Conservation (phyloP, 164 flowering plant species). For the Vitis rotundifolia region DNA sequence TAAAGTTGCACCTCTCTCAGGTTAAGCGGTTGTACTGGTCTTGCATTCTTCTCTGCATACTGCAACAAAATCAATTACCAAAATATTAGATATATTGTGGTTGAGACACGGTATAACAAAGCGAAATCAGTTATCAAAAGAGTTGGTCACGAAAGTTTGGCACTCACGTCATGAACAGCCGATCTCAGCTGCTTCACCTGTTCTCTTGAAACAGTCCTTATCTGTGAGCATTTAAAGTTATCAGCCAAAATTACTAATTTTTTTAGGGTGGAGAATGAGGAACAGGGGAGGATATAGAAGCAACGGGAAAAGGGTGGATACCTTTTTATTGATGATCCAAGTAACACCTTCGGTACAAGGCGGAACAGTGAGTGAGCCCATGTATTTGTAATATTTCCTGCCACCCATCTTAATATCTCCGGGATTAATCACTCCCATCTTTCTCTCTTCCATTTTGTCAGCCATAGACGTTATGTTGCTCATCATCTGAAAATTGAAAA, state of each 20-base stretch:
- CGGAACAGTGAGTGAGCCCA: slow-evolving; percentile 51
- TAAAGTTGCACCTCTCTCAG: slow-evolving; percentile 25
- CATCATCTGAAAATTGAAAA: slow-evolving; percentile 23
- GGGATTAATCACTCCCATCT: slow-evolving; percentile 43
- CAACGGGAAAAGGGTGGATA: background rate
- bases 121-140: too few relatives aligned
- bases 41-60: slow-evolving; percentile 51
- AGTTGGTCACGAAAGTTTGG: background rate
- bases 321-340: slow-evolving; percentile 47
- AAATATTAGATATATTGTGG: too few relatives aligned
- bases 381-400: slow-evolving; percentile 37
- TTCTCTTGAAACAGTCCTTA: slow-evolving; percentile 35
- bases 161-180: slow-evolving; percentile 59
- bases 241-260: too few relatives aligned
- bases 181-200: slow-evolving; percentile 38
- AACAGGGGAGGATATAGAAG: background rate
- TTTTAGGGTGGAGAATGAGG: too few relatives aligned
- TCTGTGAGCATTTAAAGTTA: slow-evolving; percentile 15
- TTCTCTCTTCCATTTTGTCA: slow-evolving; percentile 11
- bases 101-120: too few relatives aligned
- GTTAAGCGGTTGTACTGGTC: slow-evolving; percentile 44
- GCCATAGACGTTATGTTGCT: slow-evolving; percentile 12
- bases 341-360: slow-evolving; percentile 54
- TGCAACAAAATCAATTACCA: slow-evolving; percentile 14
- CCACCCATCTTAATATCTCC: slow-evolving; percentile 28